phyloP scores from a whole-genome alignment of 495 filamentous ascomycete genomes.

The Clohesyomyces aquaticus region DNA sequence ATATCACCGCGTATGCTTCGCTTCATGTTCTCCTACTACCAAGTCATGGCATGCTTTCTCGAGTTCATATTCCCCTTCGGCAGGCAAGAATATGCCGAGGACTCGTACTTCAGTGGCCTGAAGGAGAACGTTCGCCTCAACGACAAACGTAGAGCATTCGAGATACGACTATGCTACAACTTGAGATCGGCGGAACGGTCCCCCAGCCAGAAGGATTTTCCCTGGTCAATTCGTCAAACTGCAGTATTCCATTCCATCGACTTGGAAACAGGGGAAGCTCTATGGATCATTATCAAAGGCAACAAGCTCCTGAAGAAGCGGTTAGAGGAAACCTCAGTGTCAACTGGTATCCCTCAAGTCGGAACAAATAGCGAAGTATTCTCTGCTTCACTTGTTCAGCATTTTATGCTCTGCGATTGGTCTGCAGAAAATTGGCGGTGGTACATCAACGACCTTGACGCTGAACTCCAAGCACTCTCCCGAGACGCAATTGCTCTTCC shows the following conservation, averaged over 20 bases:
- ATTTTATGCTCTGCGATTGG: constrained; percentile 54
- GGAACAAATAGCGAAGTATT: constrained; percentile 29
- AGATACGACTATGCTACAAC: constrained; percentile 52
- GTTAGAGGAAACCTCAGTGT: constrained; percentile 36
- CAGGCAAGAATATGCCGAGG: constrained; percentile 47
- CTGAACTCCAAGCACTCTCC: constrained; percentile 40
- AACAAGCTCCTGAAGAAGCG: constrained; percentile 47
- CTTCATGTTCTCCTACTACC: constrained; percentile 48
- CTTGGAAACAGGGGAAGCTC: constrained; percentile 44
- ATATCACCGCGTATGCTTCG: constrained; percentile 45
- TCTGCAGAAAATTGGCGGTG: constrained; percentile 54
- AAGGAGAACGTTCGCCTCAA: constrained; percentile 34
- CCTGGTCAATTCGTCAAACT: constrained; percentile 53
- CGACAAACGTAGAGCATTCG: constrained; percentile 31
- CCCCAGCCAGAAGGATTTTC: constrained; percentile 36
- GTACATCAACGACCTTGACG: constrained; percentile 53
- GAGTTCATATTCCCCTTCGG: constrained; percentile 54
- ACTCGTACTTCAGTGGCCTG: constrained; percentile 46
- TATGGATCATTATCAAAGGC: constrained; percentile 53
- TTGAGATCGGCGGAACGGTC: constrained; percentile 51
- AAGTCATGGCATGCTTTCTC: constrained; percentile 52
- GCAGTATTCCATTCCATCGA: constrained; percentile 54
- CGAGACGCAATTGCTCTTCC: constrained; percentile 41
- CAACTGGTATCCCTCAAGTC: constrained; percentile 33
- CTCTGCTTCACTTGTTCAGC: constrained; percentile 45